Evolutionary conservation across 192 early-diverging fungal genomes (phyloP), one percentile per base, ranked within the genome.

Genomic region (Spizellomyces punctatus): DNA sequence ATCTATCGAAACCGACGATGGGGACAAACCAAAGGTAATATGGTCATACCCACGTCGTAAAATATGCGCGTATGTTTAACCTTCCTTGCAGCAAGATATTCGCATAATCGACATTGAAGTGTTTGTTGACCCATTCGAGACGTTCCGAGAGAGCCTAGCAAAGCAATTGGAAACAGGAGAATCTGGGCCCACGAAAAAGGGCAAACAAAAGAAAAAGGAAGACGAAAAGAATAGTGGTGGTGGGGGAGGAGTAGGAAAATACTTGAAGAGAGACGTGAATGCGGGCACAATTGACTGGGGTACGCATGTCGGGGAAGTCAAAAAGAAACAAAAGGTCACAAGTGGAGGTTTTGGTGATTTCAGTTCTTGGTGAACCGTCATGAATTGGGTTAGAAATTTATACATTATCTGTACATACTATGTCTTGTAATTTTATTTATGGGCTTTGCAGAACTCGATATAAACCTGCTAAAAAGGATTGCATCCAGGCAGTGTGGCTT

Each of bases 61-160:
- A 12, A 17, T 22, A 61, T 36, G 12, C 1, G 12, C 63, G 63
- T 6, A 6, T 49, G 12, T 75, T 46, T 36, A 36, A 36, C 3
- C 27, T 36, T 36, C 27, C 27, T n/a, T 52, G 5, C 58, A 76
- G 57, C 75, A 84, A n/a, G 82, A 86, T 16, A 94, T 98, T 46
- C 76, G 80, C 6, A 95, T 98, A 48, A 76, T 84, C 46, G 82
- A 93, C 6, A 81, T 94, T 5, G 67, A 77, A 0, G 87, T 96
- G 10, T 88, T 95, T 74, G 89, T 92, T 0, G 94, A 98, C 67
- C 96, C 96, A 4, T 98, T 86, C 78, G 84, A 93, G 52, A 83
- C 88, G 9, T 77, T 93, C 48, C 81, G 89, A 42, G 86, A 88
- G 65, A 89, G 93, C 69, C 69, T 89, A 0, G 77, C 66, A 68